Percentiles rank a stretch among this genome's conserved stretches.
phyloP scores from a whole-genome alignment of 768 basidiomycete species.

The Peribolospora baueri region DNA sequence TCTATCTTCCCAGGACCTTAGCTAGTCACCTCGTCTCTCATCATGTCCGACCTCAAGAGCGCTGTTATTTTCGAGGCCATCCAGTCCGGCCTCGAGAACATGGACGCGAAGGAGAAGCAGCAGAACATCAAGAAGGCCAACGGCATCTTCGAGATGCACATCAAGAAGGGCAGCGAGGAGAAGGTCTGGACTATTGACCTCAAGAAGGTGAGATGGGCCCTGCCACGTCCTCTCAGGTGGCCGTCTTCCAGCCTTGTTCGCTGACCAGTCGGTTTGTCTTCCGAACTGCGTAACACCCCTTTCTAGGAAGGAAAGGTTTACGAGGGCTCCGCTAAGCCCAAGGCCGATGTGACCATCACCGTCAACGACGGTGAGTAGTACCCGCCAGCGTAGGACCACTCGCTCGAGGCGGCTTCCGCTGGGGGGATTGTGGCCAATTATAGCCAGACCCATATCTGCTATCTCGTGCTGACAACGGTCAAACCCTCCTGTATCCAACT shows the following conservation, averaged over 20 bases:
- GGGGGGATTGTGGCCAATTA: constrained; percentile 5
- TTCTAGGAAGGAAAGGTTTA: constrained; percentile 38
- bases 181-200: constrained; percentile 77
- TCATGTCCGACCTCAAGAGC: too few relatives aligned
- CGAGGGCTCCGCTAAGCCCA: constrained; percentile 44
- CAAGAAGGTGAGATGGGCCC: constrained; percentile 31
- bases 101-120: too few relatives aligned
- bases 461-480: too few relatives aligned
- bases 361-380: constrained; percentile 25
- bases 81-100: too few relatives aligned
- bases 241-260: neutral
- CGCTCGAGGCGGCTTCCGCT: neutral
- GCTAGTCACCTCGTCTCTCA: too few relatives aligned
- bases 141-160: constrained; percentile 38
- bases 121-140: constrained; percentile 32
- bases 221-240: constrained; percentile 16
- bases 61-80: too few relatives aligned
- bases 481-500: too few relatives aligned
- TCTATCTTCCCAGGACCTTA: too few relatives aligned
- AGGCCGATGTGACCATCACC: constrained; percentile 60
- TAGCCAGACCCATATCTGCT: neutral
- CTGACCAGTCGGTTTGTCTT: constrained; percentile 9
- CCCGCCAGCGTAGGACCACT: neutral
- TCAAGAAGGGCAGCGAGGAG: constrained; percentile 45
- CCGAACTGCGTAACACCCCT: neutral